These are phyloP conservation scores for Prunus persica DNA, from an alignment of 306 rosid genomes.

Conservation along the genomic window Prunus_persica_NCBIv2 NC_034015.1:12017001-12017500, in stretches of 20 bases:
- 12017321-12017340: conserved; percentile 76
- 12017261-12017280: conserved; percentile 81
- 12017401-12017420: conserved; percentile 68
- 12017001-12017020: conserved; percentile 78
- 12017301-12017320: conserved; percentile 69
- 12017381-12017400: conserved; percentile 88
- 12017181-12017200: conserved; percentile 72
- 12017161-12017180: conserved; percentile 95
- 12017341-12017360: conserved; percentile 77
- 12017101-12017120: conserved; percentile 68
- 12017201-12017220: conserved; percentile 86
- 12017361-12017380: conserved; percentile 55
- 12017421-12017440: conserved; percentile 89
- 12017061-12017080: conserved; percentile 64
- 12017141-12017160: conserved; percentile 65
- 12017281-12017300: conserved; percentile 94
- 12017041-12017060: conserved; percentile 63
- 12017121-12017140: conserved; percentile 76
- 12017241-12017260: conserved; percentile 78
- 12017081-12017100: conserved; percentile 76
- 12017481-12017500: too few relatives aligned
- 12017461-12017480: too few relatives aligned
- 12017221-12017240: conserved; percentile 73
- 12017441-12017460: not conserved
- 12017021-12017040: conserved; percentile 90